Conservation (phyloP, 2,329 filamentous ascomycete genomes). For the Fusarium paranaense region DNA sequence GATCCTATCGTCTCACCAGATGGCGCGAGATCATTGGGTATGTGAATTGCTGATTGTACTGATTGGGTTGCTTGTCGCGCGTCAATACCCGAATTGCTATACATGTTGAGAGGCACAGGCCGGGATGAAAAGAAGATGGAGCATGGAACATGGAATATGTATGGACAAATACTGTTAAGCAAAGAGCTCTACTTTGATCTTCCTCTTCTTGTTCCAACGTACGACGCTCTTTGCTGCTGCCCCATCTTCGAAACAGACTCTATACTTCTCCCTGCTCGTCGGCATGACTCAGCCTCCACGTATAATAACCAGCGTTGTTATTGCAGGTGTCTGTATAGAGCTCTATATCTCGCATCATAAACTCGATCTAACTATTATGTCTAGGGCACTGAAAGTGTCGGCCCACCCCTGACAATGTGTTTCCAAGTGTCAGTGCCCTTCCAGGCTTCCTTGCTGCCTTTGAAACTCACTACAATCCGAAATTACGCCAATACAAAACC, state of each 20-base stretch:
- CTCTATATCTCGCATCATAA: no score
- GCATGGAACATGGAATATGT: background rate
- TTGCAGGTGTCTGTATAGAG: background rate
- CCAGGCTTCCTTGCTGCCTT: no score
- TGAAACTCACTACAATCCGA: no score
- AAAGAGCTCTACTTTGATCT: background rate
- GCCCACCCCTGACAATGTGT: no score
- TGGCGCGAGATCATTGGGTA: background rate
- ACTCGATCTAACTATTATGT: background rate
- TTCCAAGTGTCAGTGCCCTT: no score
- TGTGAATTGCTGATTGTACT: no score
- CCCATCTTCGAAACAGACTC: background rate
- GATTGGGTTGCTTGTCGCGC: background rate
- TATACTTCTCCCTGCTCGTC: no score
- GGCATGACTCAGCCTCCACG: background rate
- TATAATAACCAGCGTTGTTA: background rate
- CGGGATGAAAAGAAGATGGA: background rate
- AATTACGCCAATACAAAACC: no score
- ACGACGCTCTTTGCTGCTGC: background rate
- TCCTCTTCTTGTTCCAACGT: background rate
- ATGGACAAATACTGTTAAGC: background rate
- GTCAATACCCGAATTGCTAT: background rate
- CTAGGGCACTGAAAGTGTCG: constrained; percentile 4
- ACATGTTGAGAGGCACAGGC: background rate
- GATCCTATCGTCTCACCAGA: background rate